Evolutionary conservation across 257 asterid genomes (phyloP).

Genomic region (Solanum sitiens): DNA sequence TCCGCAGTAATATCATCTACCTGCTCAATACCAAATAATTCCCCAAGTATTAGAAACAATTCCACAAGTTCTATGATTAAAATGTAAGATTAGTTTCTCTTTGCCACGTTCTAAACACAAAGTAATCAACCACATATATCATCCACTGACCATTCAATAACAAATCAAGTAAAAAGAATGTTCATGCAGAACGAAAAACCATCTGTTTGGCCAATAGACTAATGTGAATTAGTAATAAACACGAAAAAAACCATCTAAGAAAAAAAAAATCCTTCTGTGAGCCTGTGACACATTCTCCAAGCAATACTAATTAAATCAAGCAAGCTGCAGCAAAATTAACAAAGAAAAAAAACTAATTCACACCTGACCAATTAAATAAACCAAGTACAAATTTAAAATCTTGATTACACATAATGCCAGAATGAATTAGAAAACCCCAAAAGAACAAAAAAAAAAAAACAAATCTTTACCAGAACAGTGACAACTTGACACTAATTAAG

Average conservation of each 20-base stretch:
- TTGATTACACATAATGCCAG: background rate
- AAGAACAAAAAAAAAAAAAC: background rate
- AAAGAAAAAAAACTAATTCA: background rate
- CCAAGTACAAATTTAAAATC: background rate
- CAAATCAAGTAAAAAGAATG: background rate
- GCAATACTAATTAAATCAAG: background rate
- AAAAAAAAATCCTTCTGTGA: background rate
- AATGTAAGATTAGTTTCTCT: background rate
- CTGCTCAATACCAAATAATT: constrained; percentile 27
- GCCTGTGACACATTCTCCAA: background rate
- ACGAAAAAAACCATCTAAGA: background rate
- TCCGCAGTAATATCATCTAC: constrained; percentile 81
- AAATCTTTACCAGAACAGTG: background rate
- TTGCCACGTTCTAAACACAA: background rate
- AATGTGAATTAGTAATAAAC: background rate
- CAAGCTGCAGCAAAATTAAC: background rate
- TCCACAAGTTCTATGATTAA: background rate
- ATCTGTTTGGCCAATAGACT: background rate
- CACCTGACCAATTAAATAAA: background rate
- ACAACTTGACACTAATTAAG: background rate
- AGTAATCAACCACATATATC: background rate
- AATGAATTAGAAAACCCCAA: background rate
- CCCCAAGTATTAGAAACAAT: background rate
- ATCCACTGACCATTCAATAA: background rate
- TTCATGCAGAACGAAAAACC: background rate